phyloP scores from a whole-genome alignment of 1,139 yeast species.

The Saccharomyces hybrid region DNA sequence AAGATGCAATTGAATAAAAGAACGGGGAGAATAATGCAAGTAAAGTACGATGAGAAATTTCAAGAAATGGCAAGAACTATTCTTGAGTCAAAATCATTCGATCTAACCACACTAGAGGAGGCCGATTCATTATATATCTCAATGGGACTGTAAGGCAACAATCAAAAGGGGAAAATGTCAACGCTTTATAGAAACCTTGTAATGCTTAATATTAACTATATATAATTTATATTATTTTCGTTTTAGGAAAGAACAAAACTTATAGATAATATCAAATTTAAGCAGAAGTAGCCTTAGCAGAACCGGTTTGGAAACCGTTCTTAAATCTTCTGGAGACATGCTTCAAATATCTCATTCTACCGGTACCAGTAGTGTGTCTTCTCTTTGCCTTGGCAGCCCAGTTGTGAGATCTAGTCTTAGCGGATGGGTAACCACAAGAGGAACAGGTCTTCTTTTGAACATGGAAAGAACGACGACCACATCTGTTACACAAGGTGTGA shows the following conservation, averaged over 20 bases:
- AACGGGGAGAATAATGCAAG: slow-evolving; percentile 21
- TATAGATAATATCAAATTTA: slow-evolving; percentile 11
- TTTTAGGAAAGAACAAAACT: slow-evolving; percentile 1
- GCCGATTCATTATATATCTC: slow-evolving; percentile 67
- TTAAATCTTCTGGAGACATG: slow-evolving; percentile 95
- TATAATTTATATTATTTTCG: slow-evolving; percentile 2
- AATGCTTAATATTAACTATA: slow-evolving; percentile 5
- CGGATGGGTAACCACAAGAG: slow-evolving; percentile 99
- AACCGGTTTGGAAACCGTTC: slow-evolving; percentile 96
- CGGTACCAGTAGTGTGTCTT: slow-evolving; percentile 99
- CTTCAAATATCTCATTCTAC: slow-evolving; percentile 98
- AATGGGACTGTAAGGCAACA: slow-evolving; percentile 41
- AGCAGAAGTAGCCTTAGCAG: slow-evolving; percentile 36
- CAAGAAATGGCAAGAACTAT: slow-evolving; percentile 67
- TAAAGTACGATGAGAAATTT: slow-evolving; percentile 49
- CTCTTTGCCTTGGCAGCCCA: slow-evolving; percentile 99
- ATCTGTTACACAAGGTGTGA: slow-evolving; percentile 99
- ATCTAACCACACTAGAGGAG: slow-evolving; percentile 65
- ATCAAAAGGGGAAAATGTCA: slow-evolving; percentile 2
- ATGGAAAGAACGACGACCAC: slow-evolving; percentile 99
- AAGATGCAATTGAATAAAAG: slow-evolving; percentile 11
- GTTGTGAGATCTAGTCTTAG: slow-evolving; percentile 97
- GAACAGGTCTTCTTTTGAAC: slow-evolving; percentile 98
- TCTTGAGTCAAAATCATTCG: slow-evolving; percentile 38
- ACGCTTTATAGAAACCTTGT: neutral